phyloP scores from a whole-genome alignment of 1,284 basidiomycete species.

The Apiotrichum veenhuisii region DNA sequence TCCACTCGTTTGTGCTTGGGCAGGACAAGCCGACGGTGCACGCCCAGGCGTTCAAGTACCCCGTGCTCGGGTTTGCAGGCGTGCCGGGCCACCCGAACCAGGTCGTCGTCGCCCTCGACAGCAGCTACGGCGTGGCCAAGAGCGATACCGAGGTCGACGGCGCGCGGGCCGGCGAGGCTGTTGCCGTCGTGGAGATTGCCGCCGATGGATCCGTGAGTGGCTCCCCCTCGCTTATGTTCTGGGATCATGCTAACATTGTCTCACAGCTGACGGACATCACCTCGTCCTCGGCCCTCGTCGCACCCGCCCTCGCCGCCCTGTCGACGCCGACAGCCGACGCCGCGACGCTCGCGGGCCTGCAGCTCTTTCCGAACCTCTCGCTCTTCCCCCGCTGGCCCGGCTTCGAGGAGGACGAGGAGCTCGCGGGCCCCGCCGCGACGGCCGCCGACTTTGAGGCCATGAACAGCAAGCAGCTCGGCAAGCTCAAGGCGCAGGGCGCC shows the following conservation, averaged over 20 bases:
- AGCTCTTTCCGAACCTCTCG: constrained; percentile 39
- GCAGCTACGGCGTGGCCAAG: constrained; percentile 34
- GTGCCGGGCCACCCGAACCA: constrained; percentile 20
- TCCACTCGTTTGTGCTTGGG: constrained; percentile 40
- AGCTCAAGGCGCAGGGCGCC: constrained; percentile 43
- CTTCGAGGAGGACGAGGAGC: constrained; percentile 46
- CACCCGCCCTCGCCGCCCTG: constrained; percentile 6
- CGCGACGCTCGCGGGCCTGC: constrained; percentile 23
- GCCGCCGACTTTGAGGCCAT: constrained; percentile 25
- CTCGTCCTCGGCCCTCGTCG: neutral
- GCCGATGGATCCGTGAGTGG: constrained; percentile 25
- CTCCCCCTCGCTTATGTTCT: neutral
- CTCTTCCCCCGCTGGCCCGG: constrained; percentile 47
- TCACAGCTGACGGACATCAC: constrained; percentile 6
- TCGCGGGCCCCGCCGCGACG: constrained; percentile 11
- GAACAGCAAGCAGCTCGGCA: constrained; percentile 36
- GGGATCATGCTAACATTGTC: neutral
- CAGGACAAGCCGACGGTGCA: constrained; percentile 15
- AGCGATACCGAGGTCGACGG: constrained; percentile 16
- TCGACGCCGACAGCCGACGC: neutral
- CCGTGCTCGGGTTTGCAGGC: constrained; percentile 42
- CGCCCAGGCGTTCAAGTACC: constrained; percentile 33
- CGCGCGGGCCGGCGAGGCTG: neutral
- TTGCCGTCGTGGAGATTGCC: constrained; percentile 15
- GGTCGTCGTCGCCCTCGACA: constrained; percentile 43